Percentiles rank a stretch among this genome's conserved stretches.
Evolutionary conservation across 2,329 filamentous ascomycete genomes (phyloP).

Genomic region (Fusarium sarcochroum): DNA sequence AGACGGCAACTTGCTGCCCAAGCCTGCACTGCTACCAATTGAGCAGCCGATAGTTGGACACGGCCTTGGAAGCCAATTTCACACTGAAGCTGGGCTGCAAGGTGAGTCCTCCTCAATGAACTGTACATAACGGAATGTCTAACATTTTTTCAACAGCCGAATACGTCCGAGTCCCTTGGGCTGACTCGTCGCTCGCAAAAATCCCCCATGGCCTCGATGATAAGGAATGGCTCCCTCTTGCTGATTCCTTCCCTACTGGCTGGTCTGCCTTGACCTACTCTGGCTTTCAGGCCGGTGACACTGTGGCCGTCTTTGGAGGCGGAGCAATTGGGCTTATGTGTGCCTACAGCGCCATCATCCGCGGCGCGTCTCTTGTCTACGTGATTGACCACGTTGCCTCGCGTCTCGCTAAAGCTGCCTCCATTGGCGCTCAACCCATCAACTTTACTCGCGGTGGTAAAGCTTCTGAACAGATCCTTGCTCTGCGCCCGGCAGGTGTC

Average conservation of each 20-base stretch:
- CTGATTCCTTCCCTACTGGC: conserved; percentile 27
- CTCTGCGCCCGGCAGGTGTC: conserved; percentile 12
- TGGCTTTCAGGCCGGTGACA: conserved; percentile 26
- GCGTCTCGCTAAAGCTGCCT: conserved; percentile 18
- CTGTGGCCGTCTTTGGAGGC: conserved; percentile 30
- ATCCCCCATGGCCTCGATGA: conserved; percentile 9
- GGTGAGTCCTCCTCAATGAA: not conserved
- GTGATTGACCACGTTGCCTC: conserved; percentile 26
- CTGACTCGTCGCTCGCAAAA: conserved; percentile 15
- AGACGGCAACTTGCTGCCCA: conserved; percentile 9
- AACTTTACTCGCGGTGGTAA: conserved; percentile 27
- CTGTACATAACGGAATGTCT: fast-evolving
- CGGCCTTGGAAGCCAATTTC: not conserved
- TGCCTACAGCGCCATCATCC: conserved; percentile 32
- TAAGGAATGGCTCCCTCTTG: conserved; percentile 18
- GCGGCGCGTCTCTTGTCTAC: conserved; percentile 31
- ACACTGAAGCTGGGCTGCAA: conserved; percentile 5
- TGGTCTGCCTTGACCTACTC: conserved; percentile 17
- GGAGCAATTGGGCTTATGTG: conserved; percentile 26
- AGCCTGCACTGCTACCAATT: not conserved
- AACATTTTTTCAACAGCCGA: conserved; percentile 5
- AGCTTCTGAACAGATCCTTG: conserved; percentile 35
- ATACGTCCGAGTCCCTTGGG: conserved; percentile 18
- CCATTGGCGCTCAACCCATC: conserved; percentile 32
- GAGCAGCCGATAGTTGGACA: not conserved